A percentile compares a stretch with the other conserved stretches of the same genome.
These are phyloP conservation scores for Penicillium tannophilum DNA, from an alignment of 495 filamentous ascomycete species.

Conservation along the genomic window DNA sequence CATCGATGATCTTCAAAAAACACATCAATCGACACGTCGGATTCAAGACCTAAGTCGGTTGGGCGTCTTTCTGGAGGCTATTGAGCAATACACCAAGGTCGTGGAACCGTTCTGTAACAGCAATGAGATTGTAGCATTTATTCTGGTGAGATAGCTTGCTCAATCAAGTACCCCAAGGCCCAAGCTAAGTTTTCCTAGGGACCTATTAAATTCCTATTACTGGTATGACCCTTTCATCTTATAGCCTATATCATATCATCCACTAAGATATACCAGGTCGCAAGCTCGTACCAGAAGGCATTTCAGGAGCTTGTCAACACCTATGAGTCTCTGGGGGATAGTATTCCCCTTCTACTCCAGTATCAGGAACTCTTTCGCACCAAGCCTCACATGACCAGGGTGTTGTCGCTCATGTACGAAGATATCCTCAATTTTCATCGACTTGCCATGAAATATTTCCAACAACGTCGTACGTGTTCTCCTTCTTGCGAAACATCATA, in stretches of 20 bases:
- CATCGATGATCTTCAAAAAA: background rate
- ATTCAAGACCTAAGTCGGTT: background rate
- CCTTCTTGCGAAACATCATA: background rate
- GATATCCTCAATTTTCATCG: slow-evolving; percentile 7
- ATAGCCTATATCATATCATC: background rate
- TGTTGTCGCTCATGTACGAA: slow-evolving; percentile 2
- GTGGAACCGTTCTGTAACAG: slow-evolving; percentile 10
- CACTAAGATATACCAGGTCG: background rate
- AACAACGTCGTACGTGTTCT: slow-evolving; percentile 1
- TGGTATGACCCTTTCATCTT: background rate
- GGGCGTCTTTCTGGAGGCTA: slow-evolving; percentile 4
- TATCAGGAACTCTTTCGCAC: background rate
- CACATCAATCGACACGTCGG: background rate
- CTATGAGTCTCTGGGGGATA: background rate
- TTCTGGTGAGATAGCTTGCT: background rate
- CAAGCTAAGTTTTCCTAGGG: background rate
- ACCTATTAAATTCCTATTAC: background rate
- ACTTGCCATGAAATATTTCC: slow-evolving; percentile 6
- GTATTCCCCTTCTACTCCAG: background rate
- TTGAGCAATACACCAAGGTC: slow-evolving; percentile 7
- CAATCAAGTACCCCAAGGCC: background rate
- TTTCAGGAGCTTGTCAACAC: background rate
- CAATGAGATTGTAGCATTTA: slow-evolving; percentile 8
- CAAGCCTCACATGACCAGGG: background rate
- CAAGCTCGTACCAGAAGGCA: background rate